These are phyloP conservation scores for button mushroom (Agaricus bisporus) DNA, from an alignment of 768 basidiomycete species.

Conservation along the genomic window DNA sequence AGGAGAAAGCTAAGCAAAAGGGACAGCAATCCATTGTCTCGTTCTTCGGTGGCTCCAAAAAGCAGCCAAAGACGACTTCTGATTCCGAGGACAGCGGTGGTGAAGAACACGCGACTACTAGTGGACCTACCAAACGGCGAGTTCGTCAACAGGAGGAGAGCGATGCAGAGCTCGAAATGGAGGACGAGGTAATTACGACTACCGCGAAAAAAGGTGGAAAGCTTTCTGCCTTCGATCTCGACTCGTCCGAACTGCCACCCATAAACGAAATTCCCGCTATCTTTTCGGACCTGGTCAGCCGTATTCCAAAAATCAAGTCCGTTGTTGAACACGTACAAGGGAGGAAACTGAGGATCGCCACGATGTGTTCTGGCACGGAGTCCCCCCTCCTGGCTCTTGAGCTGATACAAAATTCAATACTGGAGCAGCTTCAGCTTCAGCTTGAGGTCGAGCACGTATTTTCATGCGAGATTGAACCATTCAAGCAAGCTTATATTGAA, in stretches of 20 bases:
- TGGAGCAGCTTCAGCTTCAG: conserved; percentile 55
- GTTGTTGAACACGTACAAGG: conserved; percentile 66
- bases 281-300: conserved; percentile 68
- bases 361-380: conserved; percentile 97
- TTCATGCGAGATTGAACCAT: conserved; percentile 95
- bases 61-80: conserved; percentile 20
- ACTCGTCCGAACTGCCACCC: conserved; percentile 68
- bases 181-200: conserved; percentile 19
- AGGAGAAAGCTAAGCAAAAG: conserved; percentile 33
- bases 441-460: conserved; percentile 88
- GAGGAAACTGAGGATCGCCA: conserved; percentile 86
- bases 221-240: conserved; percentile 33
- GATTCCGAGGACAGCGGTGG: conserved; percentile 17
- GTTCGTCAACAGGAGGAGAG: conserved; percentile 21
- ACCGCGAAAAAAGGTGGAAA: conserved; percentile 29
- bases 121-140: conserved; percentile 22
- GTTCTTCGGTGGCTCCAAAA: conserved; percentile 43
- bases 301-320: conserved; percentile 56
- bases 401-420: conserved; percentile 71
- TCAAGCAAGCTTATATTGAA: conserved; percentile 97
- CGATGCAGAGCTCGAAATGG: conserved; percentile 28
- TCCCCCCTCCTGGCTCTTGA: conserved; percentile 88
- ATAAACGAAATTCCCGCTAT: conserved; percentile 66
- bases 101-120: conserved; percentile 17
- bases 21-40: conserved; percentile 49